phyloP scores from a whole-genome alignment of 2,329 filamentous ascomycete species.

The Camillea tinctor region DNA sequence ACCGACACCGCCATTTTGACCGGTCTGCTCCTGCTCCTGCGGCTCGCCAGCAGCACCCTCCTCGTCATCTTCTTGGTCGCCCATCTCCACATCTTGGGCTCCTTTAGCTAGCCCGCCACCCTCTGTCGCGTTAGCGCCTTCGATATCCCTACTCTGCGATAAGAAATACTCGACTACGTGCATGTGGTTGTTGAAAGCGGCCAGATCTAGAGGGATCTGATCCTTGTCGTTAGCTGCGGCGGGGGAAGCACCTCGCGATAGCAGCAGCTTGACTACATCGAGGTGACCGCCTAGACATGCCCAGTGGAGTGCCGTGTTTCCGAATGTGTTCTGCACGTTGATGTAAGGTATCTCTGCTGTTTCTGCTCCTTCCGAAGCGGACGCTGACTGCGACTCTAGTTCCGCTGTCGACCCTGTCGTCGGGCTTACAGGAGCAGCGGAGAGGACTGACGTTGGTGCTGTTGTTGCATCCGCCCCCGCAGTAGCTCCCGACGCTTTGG shows the following conservation, averaged over 20 bases:
- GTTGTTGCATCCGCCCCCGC: not conserved
- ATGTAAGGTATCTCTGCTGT: slow-evolving; percentile 48
- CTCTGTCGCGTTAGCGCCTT: slow-evolving; percentile 45
- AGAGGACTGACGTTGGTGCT: slow-evolving; percentile 1
- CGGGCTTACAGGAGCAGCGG: slow-evolving; percentile 2
- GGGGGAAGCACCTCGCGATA: slow-evolving; percentile 75
- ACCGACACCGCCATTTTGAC: not conserved
- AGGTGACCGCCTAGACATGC: slow-evolving; percentile 87
- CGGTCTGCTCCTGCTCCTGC: not conserved
- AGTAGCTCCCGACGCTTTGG: slow-evolving; percentile 10
- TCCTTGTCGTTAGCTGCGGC: slow-evolving; percentile 79
- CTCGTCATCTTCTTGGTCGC: slow-evolving; percentile 13
- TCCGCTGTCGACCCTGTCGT: slow-evolving; percentile 13
- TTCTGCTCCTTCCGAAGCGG: slow-evolving; percentile 38
- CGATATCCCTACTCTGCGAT: slow-evolving; percentile 45
- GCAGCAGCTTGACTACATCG: slow-evolving; percentile 71
- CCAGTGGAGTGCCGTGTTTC: slow-evolving; percentile 94
- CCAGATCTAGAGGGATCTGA: slow-evolving; percentile 75
- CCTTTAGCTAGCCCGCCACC: slow-evolving; percentile 41
- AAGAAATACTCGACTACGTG: slow-evolving; percentile 63
- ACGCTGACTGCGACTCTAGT: slow-evolving; percentile 38
- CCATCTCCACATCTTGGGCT: slow-evolving; percentile 32
- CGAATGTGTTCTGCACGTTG: slow-evolving; percentile 72
- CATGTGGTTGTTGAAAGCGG: slow-evolving; percentile 67
- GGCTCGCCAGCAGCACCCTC: not conserved